Conservation (phyloP, 306 rosid species). For the Fragaria vesca region DNA sequence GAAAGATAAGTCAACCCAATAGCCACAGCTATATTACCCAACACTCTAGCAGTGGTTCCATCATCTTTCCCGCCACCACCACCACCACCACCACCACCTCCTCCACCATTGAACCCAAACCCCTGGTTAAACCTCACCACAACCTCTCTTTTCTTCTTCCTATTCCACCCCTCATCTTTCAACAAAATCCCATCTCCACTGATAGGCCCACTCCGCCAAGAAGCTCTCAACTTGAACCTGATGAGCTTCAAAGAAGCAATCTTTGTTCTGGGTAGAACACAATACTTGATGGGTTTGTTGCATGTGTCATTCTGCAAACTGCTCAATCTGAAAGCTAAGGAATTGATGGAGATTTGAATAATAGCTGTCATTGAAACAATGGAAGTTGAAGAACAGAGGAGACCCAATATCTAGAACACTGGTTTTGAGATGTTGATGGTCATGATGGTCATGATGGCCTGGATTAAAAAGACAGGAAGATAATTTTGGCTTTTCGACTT, state of each 20-base stretch:
- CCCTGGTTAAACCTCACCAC: conserved; percentile 65
- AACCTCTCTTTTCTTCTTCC: conserved; percentile 49
- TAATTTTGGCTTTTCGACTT: background rate
- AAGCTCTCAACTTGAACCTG: conserved; percentile 39
- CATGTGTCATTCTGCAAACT: conserved; percentile 25
- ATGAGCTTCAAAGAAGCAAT: conserved; percentile 33
- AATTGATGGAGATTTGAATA: conserved; percentile 44
- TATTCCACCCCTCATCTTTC: conserved; percentile 37
- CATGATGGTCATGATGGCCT: background rate
- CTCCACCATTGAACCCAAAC: conserved; percentile 69
- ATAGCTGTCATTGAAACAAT: conserved; percentile 46
- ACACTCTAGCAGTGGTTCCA: conserved; percentile 62
- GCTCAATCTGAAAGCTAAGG: conserved; percentile 40
- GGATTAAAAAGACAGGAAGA: background rate
- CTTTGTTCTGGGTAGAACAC: conserved; percentile 34
- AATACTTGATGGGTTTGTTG: conserved; percentile 44
- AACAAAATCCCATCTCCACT: conserved; percentile 36
- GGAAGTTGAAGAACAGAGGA: conserved; percentile 1
- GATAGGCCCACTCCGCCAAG: conserved; percentile 32
- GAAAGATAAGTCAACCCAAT: conserved; percentile 89
- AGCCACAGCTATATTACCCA: conserved; percentile 86
- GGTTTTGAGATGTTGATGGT: background rate
- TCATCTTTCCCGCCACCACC: conserved; percentile 60
- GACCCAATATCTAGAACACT: conserved; percentile 16
- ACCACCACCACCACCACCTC: conserved; percentile 34